A percentile compares a stretch with the other conserved stretches of the same genome.
Conservation (phyloP, 2,329 filamentous ascomycete genomes). For the Dothideomycetidae sp. region DNA sequence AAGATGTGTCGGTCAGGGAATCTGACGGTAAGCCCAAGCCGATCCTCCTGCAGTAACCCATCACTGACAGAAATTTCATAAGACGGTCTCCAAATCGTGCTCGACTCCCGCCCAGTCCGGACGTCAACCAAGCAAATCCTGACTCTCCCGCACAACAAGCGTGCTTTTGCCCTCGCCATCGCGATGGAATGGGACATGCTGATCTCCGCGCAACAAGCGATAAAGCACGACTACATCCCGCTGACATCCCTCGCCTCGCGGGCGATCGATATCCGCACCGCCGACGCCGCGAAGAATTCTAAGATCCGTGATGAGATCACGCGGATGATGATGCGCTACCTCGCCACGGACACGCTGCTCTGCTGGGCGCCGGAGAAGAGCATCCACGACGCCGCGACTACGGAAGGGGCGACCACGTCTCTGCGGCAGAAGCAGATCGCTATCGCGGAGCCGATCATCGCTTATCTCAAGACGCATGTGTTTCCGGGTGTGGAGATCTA, state of each 20-base stretch:
- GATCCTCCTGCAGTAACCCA: no score
- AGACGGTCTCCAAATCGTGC: slow-evolving; percentile 49
- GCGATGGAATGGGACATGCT: slow-evolving; percentile 90
- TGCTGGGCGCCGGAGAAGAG: slow-evolving; percentile 63
- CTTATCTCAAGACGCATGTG: slow-evolving; percentile 54
- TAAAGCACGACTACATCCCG: slow-evolving; percentile 77
- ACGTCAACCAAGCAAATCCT: slow-evolving; percentile 60
- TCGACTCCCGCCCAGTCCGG: slow-evolving; percentile 68
- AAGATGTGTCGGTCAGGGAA: slow-evolving; percentile 58
- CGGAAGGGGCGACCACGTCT: slow-evolving; percentile 22
- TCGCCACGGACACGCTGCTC: slow-evolving; percentile 81
- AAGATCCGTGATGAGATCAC: slow-evolving; percentile 50
- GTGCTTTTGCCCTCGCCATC: slow-evolving; percentile 67
- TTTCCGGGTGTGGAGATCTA: slow-evolving; percentile 73
- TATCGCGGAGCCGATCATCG: slow-evolving; percentile 55
- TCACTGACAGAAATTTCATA: no score
- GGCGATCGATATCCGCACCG: slow-evolving; percentile 62
- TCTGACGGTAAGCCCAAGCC: slow-evolving; percentile 41
- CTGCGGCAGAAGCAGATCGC: slow-evolving; percentile 60
- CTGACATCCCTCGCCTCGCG: slow-evolving; percentile 74
- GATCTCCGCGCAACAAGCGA: slow-evolving; percentile 65
- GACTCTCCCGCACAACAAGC: slow-evolving; percentile 58
- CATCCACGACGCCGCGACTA: slow-evolving; percentile 32
- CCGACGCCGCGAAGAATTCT: slow-evolving; percentile 42
- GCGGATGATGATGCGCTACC: slow-evolving; percentile 61